A percentile compares a stretch with the other conserved stretches of the same genome.
These are phyloP conservation scores for Blepharisma undulans DNA, from an alignment of 169 alveolate species.

Conservation along the genomic window DNA sequence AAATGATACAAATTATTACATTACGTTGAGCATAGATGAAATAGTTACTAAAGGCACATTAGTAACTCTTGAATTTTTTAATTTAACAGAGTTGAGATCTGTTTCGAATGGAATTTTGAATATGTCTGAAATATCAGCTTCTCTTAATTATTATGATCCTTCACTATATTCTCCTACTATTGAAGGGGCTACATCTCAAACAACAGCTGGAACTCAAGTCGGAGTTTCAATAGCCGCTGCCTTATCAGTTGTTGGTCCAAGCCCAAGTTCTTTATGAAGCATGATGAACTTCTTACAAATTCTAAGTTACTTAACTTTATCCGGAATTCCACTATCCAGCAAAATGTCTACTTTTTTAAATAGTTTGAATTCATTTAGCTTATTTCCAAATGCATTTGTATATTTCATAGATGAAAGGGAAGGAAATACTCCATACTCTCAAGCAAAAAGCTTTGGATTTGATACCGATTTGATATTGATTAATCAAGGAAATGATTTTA, in stretches of 20 bases:
- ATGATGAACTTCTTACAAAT: conserved; percentile 4
- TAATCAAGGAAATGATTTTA: not conserved
- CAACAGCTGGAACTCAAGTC: too few species aligned
- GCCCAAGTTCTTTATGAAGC: not conserved
- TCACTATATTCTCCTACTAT: not conserved
- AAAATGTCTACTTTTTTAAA: not conserved
- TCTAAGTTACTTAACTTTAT: not conserved
- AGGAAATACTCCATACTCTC: not conserved
- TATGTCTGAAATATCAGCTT: not conserved
- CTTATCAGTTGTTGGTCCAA: not conserved
- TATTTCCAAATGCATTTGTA: not conserved
- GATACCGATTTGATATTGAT: not conserved
- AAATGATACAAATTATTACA: not conserved
- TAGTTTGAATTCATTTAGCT: not conserved
- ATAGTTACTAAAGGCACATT: not conserved
- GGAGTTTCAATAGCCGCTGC: not conserved
- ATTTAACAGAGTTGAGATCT: not conserved
- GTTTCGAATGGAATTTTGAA: not conserved
- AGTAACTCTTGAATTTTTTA: not conserved
- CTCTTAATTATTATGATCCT: not conserved
- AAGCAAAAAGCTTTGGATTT: not conserved
- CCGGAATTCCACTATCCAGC: not conserved
- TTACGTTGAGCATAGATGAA: not conserved
- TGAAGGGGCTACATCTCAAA: not conserved
- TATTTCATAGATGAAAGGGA: not conserved